Evolutionary conservation across 1,284 basidiomycete species (phyloP).

Genomic region (Exobasidium rhododendri): DNA sequence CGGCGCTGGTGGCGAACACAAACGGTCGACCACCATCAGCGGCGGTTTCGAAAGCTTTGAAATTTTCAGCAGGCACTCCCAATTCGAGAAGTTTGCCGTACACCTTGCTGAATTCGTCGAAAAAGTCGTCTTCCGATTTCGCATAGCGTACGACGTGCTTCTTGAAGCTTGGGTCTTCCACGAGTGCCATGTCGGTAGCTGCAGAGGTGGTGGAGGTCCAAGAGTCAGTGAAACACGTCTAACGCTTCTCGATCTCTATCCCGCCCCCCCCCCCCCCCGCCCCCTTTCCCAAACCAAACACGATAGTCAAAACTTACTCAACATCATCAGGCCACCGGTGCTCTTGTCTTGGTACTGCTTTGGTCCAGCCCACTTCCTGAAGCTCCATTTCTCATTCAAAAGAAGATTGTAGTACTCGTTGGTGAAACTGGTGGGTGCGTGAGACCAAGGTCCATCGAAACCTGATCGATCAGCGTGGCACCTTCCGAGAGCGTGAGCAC

Average conservation of each 20-base stretch:
- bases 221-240: no score
- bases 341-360: conserved; percentile 92
- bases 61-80: conserved; percentile 48
- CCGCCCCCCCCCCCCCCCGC: no score
- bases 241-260: no score
- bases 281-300: no score
- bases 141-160: conserved; percentile 50
- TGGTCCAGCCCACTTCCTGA: conserved; percentile 82
- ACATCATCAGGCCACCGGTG: conserved; percentile 86
- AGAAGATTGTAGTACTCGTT: conserved; percentile 89
- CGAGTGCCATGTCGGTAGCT: conserved; percentile 46
- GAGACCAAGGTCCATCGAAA: conserved; percentile 51
- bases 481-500: conserved; percentile 90
- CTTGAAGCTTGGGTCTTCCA: conserved; percentile 46
- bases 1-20: conserved; percentile 32
- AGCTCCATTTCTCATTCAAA: conserved; percentile 74
- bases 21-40: conserved; percentile 25
- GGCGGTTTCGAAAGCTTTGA: conserved; percentile 46
- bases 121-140: conserved; percentile 50
- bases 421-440: conserved; percentile 71
- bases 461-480: conserved; percentile 67
- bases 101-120: conserved; percentile 57
- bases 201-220: no score
- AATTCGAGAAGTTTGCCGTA: conserved; percentile 55
- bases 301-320: no score